Evolutionary conservation across 2,329 filamentous ascomycete species (phyloP), one percentile per base, ranked within the genome.

Genomic region (Spiromastix sp.): DNA sequence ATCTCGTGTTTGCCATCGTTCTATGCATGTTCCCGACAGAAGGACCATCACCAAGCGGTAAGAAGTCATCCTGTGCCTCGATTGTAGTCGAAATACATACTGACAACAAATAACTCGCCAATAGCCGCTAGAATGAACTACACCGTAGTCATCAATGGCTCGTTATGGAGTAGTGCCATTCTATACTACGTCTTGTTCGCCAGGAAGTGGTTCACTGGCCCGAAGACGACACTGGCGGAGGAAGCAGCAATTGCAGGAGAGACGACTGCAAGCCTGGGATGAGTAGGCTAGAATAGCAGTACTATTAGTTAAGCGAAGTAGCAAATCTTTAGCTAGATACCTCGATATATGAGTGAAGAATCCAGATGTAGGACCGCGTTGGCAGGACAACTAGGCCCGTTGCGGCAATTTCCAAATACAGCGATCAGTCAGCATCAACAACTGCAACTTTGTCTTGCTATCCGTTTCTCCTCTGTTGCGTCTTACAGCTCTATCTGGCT

Each of bases 131-230:
- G 55, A 11, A 78, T 79, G 74, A 79, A 79, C 45, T 79, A 78
- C 48, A 77, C 74, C 0, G 64, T 77, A 2, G 74, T 77, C 1
- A 72, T 79, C 40, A 77, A 77, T 42, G 63, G 61, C 21, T 66
- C 67, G 3, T 67, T 79, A 1, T 79, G 74, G 74, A 56, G 68
- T 10, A 71, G 72, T 2, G 63, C 67, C 0, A 50, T 75, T 44
- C 32, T 60, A 1, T 78, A 78, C 51, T 78, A 77, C 48, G 62
- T 61, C 42, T 43, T 72, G 17, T 64, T 71, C 55, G 74, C 72
- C 5, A 59, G 65, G 36, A 77, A 75, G 49, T 76, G 71, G 64
- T 77, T 75, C 46, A 72, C 60, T 2, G 73, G 74, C 0, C 74
- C 74, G 3, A 73, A 71, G 56, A 66, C 67, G 30, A 78, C 73